phyloP scores from a whole-genome alignment of 352 stramenopile species.

The Phytophthora aleatoria region DNA sequence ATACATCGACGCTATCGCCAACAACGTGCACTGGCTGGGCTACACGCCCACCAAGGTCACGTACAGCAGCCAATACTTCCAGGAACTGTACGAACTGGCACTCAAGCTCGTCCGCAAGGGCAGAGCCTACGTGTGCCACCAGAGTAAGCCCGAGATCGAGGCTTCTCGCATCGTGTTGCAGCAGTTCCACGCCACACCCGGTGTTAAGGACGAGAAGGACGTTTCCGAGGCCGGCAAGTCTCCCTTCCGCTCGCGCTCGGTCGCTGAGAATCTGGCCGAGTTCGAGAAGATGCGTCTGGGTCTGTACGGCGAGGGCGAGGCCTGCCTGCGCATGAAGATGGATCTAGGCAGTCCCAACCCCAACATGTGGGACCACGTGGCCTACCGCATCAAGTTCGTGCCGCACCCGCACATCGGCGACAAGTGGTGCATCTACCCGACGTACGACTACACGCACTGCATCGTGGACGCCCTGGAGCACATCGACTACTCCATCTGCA shows the following conservation, averaged over 20 bases:
- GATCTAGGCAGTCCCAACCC: conserved; percentile 97
- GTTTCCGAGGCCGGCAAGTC: conserved; percentile 73
- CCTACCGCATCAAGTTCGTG: conserved; percentile 99
- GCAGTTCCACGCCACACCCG: conserved; percentile 71
- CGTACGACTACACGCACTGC: conserved; percentile 99
- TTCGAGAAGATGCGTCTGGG: conserved; percentile 98
- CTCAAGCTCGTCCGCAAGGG: conserved; percentile 95
- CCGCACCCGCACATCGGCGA: conserved; percentile 97
- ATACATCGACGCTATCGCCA: conserved; percentile 98
- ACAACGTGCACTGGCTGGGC: conserved; percentile 96
- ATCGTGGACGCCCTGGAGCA: conserved; percentile 98
- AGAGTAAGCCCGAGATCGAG: conserved; percentile 85
- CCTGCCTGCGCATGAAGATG: conserved; percentile 98
- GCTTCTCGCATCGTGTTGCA: conserved; percentile 70
- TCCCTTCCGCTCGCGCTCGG: conserved; percentile 90
- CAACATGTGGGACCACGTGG: conserved; percentile 99
- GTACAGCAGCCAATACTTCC: conserved; percentile 99
- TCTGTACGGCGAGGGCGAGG: conserved; percentile 85
- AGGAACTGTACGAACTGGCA: conserved; percentile 96
- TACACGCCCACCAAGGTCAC: conserved; percentile 96
- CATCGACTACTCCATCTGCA: conserved; percentile 99
- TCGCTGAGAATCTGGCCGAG: conserved; percentile 95
- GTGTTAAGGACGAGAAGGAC: conserved; percentile 61
- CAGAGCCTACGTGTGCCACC: conserved; percentile 97
- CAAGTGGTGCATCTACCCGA: conserved; percentile 99